These are phyloP conservation scores for Solidago caesia DNA, from an alignment of 129 eudicot species.

Conservation along the genomic window DNA sequence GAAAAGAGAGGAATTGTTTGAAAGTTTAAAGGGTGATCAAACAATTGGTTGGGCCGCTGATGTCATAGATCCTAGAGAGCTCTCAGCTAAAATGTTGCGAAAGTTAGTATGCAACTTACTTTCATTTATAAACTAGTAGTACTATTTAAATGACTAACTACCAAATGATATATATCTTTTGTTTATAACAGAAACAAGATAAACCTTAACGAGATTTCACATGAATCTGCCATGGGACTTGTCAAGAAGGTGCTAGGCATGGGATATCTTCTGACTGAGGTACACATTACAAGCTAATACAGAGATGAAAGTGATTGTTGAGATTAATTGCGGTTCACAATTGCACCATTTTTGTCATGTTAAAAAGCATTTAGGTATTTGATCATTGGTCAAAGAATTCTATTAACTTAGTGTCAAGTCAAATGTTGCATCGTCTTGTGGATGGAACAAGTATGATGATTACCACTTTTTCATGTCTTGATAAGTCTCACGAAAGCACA, in stretches of 20 bases:
- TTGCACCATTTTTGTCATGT: neutral
- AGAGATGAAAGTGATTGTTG: neutral
- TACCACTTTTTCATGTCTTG: neutral
- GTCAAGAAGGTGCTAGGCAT: constrained; percentile 56
- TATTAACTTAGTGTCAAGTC: neutral
- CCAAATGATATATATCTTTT: constrained; percentile 10
- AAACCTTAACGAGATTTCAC: constrained; percentile 91
- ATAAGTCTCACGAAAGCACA: neutral
- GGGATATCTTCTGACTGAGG: constrained; percentile 93
- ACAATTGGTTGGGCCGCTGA: constrained; percentile 96
- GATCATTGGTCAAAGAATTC: neutral
- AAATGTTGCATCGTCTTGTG: neutral
- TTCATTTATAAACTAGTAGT: neutral
- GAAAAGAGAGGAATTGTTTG: constrained; percentile 88
- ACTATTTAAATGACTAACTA: neutral
- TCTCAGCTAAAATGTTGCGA: constrained; percentile 91
- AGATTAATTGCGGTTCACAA: neutral
- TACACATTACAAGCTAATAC: constrained; percentile 22
- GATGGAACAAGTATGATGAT: neutral
- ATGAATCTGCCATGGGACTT: constrained; percentile 93
- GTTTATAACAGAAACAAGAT: constrained; percentile 69
- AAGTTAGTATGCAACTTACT: constrained; percentile 51
- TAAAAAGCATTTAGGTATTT: neutral
- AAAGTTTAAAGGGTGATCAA: constrained; percentile 68
- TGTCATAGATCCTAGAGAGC: constrained; percentile 92